Evolutionary conservation across 2,329 filamentous ascomycete species (phyloP), one percentile per base, ranked within the genome.

Genomic region (Aureobasidium mangrovei): DNA sequence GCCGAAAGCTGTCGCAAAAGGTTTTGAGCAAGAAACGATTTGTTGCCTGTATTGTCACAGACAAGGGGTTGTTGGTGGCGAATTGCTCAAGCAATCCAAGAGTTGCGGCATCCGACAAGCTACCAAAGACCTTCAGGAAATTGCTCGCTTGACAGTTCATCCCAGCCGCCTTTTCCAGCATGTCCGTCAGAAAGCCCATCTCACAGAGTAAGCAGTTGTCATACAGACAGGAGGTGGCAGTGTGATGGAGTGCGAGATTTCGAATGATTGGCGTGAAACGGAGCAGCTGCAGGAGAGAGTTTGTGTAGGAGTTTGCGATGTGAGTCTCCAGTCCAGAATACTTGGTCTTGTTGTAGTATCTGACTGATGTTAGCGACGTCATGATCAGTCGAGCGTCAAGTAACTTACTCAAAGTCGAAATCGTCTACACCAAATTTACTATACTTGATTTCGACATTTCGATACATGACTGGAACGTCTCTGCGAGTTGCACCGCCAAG

Each of bases 391-490:
- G 8, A 29, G 18, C n/a, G 39, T 18, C 2, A 35, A 4, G 12
- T 3, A 10, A 70, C 82, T 63, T 73, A 88, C 83, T 86, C 86
- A 71, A 98, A 98, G 69, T 98, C 93, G 68, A 98, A 98, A 69
- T 98, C 94, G 64, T 97, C 91, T n/a, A 98, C 90, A 24, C 93
- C 93, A 69, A 96, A 98, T 67, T 90, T 94, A 76, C 91, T 96
- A 74, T 97, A 98, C 68, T 96, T 96, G 72, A 98, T 98, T 69
- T 97, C 91, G 8, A 96, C 87, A 63, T 90, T 91, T 60, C 87
- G 84, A 69, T 98, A 98, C 74, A 93, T 88, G 7, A 87, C 80
- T 26, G 91, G 86, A 4, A 93, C 86, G 55, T 95, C 90, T 39
- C 86, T 82, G 59, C 88, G 86, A 54, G 85, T 80, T 59, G 85